Percentiles rank a stretch among this genome's conserved stretches.
Conservation (phyloP, 1,284 basidiomycete genomes). For the Cutaneotrichosporon curvatum region DNA sequence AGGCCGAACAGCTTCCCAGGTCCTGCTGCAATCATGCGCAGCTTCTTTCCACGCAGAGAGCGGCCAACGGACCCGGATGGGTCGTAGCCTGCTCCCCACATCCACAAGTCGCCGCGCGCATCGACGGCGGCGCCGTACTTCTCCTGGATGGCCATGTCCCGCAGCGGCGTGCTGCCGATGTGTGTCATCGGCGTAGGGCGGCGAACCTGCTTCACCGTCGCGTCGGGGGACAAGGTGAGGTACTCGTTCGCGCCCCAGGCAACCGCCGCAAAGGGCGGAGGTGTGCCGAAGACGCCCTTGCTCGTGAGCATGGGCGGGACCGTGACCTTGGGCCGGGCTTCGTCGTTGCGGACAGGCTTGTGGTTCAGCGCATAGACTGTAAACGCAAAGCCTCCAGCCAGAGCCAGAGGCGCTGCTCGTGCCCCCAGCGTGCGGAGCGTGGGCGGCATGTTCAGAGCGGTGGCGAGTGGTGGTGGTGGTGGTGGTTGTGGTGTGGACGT, state of each 20-base stretch:
- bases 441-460: not conserved
- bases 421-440: constrained; percentile 7
- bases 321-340: constrained; percentile 3
- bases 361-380: constrained; percentile 3
- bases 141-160: constrained; percentile 67
- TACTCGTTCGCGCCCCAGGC: constrained; percentile 41
- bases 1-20: constrained; percentile 62
- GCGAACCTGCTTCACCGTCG: constrained; percentile 21
- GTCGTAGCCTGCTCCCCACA: constrained; percentile 67
- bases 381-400: constrained; percentile 2
- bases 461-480: too few species aligned
- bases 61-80: constrained; percentile 45
- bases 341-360: constrained; percentile 7
- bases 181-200: constrained; percentile 31
- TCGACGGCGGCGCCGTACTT: constrained; percentile 77
- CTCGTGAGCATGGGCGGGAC: not conserved
- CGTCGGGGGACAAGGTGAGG: constrained; percentile 30
- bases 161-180: constrained; percentile 52
- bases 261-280: constrained; percentile 20
- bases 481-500: too few species aligned
- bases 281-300: not conserved
- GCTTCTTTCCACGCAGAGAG: constrained; percentile 65
- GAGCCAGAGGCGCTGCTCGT: constrained; percentile 6
- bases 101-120: constrained; percentile 76
- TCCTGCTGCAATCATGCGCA: constrained; percentile 55